These are phyloP conservation scores for Lactifluus hygrophoroides DNA, from an alignment of 768 basidiomycete genomes.

Conservation along the genomic window DNA sequence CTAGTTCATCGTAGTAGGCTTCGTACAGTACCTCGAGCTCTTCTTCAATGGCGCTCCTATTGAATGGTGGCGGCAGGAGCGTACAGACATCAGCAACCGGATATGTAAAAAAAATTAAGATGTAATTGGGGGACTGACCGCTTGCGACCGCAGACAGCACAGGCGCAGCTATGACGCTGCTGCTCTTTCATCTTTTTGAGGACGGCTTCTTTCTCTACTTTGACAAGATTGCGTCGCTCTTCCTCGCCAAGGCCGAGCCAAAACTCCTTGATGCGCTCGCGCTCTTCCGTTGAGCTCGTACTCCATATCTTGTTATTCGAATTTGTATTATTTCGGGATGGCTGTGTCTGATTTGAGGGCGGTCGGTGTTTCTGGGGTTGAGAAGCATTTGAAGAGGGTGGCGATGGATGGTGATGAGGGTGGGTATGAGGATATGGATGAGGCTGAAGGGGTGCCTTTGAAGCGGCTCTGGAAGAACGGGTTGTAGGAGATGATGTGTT, in stretches of 20 bases:
- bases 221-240: constrained; percentile 86
- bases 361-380: constrained; percentile 32
- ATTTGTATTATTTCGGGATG: constrained; percentile 13
- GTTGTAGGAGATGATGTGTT: constrained; percentile 27
- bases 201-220: constrained; percentile 97
- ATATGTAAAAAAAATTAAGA: constrained; percentile 22
- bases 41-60: constrained; percentile 96
- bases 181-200: constrained; percentile 99
- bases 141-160: constrained; percentile 95
- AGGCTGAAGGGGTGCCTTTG: constrained; percentile 48
- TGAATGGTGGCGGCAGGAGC: neutral
- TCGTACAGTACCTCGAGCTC: constrained; percentile 99
- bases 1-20: constrained; percentile 99
- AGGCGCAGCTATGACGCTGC: constrained; percentile 92
- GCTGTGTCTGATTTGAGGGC: constrained; percentile 24
- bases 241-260: constrained; percentile 92
- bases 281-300: constrained; percentile 84
- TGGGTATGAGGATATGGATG: constrained; percentile 45
- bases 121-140: constrained; percentile 51
- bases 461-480: constrained; percentile 31
- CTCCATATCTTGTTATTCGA: constrained; percentile 84
- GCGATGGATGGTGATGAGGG: constrained; percentile 48
- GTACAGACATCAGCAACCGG: constrained; percentile 21
- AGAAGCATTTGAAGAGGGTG: constrained; percentile 35
- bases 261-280: constrained; percentile 96